Conservation (phyloP, 2,329 filamentous ascomycete species). For the Sarocladium kiliense region DNA sequence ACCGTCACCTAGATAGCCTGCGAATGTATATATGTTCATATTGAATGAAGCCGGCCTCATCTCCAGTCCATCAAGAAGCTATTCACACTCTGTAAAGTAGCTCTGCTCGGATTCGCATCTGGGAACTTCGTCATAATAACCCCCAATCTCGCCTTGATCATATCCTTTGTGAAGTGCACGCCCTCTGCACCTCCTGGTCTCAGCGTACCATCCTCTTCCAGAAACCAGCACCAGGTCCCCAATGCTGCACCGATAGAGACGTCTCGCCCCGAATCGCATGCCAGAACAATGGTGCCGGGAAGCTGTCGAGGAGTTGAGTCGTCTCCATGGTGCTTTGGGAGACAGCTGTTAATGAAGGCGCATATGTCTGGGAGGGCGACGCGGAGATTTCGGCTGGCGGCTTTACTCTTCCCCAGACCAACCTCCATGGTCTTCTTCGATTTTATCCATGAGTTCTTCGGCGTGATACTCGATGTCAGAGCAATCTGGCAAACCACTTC, state of each 20-base stretch:
- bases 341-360: conserved; percentile 38
- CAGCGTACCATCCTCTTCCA: conserved; percentile 55
- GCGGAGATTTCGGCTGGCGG: conserved; percentile 79
- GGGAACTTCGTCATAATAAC: conserved; percentile 76
- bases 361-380: conserved; percentile 60
- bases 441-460: conserved; percentile 35
- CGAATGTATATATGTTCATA: too few species aligned
- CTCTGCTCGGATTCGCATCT: conserved; percentile 75
- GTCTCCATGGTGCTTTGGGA: background rate
- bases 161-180: conserved; percentile 59
- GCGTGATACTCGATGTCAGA: conserved; percentile 35
- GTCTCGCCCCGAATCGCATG: conserved; percentile 75
- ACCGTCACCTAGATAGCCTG: too few species aligned
- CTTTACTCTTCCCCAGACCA: conserved; percentile 65
- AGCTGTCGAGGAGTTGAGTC: background rate
- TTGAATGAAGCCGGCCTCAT: too few species aligned
- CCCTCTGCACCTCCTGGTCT: conserved; percentile 16
- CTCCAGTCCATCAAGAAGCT: conserved; percentile 71
- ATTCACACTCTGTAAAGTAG: conserved; percentile 88
- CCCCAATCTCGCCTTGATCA: conserved; percentile 73
- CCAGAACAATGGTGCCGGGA: conserved; percentile 44
- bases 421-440: conserved; percentile 45
- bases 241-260: conserved; percentile 74
- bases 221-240: conserved; percentile 69
- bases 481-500: conserved; percentile 33